phyloP scores from a whole-genome alignment of 208 protist species.

The Herpetomonas samuelpessoai region DNA sequence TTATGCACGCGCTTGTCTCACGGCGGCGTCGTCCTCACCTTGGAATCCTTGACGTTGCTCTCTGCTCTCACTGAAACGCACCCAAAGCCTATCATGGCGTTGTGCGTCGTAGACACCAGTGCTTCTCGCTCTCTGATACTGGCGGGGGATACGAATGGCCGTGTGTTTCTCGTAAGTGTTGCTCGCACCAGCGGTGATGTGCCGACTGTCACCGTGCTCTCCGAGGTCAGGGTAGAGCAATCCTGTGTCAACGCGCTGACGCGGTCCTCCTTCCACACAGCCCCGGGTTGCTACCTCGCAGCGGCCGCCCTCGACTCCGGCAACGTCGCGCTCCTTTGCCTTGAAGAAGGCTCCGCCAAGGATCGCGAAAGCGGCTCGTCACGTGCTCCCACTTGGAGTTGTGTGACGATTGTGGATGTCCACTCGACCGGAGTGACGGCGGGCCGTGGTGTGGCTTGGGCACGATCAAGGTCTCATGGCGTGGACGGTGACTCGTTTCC shows the following conservation, averaged over 20 bases:
- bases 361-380: conserved; percentile 29
- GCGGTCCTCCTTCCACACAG: conserved; percentile 1
- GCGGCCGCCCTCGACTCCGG: conserved; percentile 42
- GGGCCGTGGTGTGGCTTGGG: not conserved
- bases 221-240: conserved; percentile 17
- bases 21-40: not conserved
- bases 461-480: not conserved
- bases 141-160: conserved; percentile 63
- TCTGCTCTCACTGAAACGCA: not conserved
- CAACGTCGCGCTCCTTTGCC: conserved; percentile 21
- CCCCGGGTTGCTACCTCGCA: not conserved
- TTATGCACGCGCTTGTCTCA: not conserved
- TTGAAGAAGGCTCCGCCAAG: conserved; percentile 7
- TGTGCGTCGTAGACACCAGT: conserved; percentile 7
- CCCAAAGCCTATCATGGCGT: conserved; percentile 52
- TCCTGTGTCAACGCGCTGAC: conserved; percentile 58
- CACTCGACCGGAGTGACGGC: too few relatives aligned
- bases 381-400: conserved; percentile 37
- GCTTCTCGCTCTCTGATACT: conserved; percentile 15
- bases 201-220: not conserved
- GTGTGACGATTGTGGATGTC: too few relatives aligned
- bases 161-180: conserved; percentile 30
- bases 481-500: not conserved
- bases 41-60: not conserved
- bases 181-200: not conserved